These are phyloP conservation scores for Pisolithus albus DNA, from an alignment of 768 basidiomycete species.

Conservation along the genomic window DNA sequence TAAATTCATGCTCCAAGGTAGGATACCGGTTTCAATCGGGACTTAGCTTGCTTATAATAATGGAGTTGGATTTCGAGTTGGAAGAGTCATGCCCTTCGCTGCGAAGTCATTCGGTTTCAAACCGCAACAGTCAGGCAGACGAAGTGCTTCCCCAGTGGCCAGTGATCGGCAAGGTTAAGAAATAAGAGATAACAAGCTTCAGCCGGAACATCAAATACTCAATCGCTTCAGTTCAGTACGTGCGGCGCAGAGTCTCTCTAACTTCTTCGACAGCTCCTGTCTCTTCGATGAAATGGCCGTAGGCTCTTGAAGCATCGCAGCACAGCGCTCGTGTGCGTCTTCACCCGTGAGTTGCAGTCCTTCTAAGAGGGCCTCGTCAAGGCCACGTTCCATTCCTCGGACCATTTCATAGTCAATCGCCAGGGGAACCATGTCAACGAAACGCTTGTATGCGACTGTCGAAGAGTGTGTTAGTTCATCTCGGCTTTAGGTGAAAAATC, in stretches of 20 bases:
- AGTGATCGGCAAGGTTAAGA: neutral
- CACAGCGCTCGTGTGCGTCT: constrained; percentile 41
- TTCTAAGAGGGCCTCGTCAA: constrained; percentile 39
- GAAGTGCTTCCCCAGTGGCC: neutral
- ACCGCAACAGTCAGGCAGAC: no score
- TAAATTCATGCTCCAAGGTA: constrained; percentile 40
- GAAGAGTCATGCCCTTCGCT: no score
- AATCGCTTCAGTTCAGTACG: constrained; percentile 30
- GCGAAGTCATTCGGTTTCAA: no score
- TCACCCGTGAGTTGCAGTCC: constrained; percentile 48
- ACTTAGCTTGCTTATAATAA: no score
- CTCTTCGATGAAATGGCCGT: constrained; percentile 37
- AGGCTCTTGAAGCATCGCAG: constrained; percentile 46
- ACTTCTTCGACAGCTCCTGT: constrained; percentile 43
- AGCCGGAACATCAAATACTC: neutral
- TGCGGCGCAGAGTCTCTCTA: constrained; percentile 44
- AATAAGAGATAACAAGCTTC: neutral
- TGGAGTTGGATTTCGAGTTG: no score
- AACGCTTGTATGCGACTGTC: constrained; percentile 43
- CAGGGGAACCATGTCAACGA: constrained; percentile 37
- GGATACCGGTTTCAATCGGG: constrained; percentile 2
- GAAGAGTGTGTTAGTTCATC: neutral
- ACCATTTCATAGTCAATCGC: constrained; percentile 35
- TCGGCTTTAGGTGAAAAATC: neutral
- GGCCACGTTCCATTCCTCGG: constrained; percentile 40